A percentile compares a stretch with the other conserved stretches of the same genome.
Conservation (phyloP, 2,329 filamentous ascomycete genomes). For the Fusarium brachygibbosum region DNA sequence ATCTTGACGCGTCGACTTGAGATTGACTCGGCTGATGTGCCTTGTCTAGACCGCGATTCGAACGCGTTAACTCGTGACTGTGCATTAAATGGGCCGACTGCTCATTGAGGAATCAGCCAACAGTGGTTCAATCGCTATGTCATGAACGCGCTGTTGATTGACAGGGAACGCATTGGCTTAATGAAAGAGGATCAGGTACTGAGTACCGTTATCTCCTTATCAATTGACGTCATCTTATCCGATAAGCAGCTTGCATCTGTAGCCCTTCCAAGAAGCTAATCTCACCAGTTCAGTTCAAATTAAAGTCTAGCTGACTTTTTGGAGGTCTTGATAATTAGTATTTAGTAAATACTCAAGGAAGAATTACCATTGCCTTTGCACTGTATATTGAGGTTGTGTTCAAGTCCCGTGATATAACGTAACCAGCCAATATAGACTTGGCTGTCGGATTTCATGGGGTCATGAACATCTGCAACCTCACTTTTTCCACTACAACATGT, state of each 20-base stretch:
- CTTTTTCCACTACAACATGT: background rate
- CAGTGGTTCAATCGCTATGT: slow-evolving; percentile 6
- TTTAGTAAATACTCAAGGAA: background rate
- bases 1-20: slow-evolving; percentile 11
- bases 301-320: background rate
- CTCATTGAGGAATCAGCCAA: slow-evolving; percentile 2
- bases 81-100: slow-evolving; percentile 27
- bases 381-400: background rate
- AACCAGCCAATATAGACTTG: too few species aligned
- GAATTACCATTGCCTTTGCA: background rate
- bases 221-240: background rate
- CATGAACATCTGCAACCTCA: background rate
- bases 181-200: background rate
- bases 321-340: background rate
- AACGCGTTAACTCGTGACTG: slow-evolving; percentile 45
- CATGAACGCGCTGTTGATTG: background rate
- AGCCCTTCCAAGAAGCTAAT: too few species aligned
- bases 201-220: background rate
- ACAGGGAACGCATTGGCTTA: background rate
- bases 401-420: background rate
- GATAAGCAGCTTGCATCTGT: background rate
- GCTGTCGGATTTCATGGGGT: too few species aligned
- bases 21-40: slow-evolving; percentile 7
- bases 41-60: slow-evolving; percentile 27
- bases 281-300: background rate